A percentile compares a stretch with the other conserved stretches of the same genome.
phyloP scores from a whole-genome alignment of 202 grass and related monocot species.

The Setaria italica region DNA sequence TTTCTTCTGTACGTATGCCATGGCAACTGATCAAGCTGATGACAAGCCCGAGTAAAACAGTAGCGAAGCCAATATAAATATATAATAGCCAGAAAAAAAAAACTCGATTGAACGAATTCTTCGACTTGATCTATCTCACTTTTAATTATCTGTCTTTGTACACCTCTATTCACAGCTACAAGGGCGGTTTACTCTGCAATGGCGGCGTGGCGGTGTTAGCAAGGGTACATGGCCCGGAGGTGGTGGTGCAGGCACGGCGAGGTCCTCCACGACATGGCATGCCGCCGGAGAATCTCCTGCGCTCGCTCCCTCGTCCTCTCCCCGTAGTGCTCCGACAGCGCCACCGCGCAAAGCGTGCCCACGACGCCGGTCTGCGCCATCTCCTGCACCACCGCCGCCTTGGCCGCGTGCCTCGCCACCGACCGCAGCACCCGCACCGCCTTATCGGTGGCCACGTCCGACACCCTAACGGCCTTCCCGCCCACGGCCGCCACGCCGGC shows the following conservation, averaged over 20 bases:
- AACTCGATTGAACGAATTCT: too few relatives aligned
- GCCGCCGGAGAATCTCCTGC: conserved; percentile 48
- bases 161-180: too few relatives aligned
- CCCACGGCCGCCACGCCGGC: conserved; percentile 49
- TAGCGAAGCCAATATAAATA: too few relatives aligned
- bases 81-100: too few relatives aligned
- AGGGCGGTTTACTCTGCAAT: too few relatives aligned
- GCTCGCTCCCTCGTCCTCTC: conserved; percentile 58
- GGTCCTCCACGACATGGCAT: conserved; percentile 46
- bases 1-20: too few relatives aligned
- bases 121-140: too few relatives aligned
- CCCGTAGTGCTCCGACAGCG: conserved; percentile 26
- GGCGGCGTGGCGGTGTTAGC: neutral
- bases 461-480: conserved; percentile 33
- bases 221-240: conserved; percentile 42
- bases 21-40: too few relatives aligned
- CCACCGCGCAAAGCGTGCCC: conserved; percentile 49
- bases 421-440: conserved; percentile 59
- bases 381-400: conserved; percentile 57
- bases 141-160: too few relatives aligned
- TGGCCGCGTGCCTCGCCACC: conserved; percentile 53
- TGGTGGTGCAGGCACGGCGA: conserved; percentile 55
- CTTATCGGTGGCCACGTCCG: conserved; percentile 49
- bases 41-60: too few relatives aligned
- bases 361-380: conserved; percentile 51